Evolutionary conservation across 179 eudicot species (phyloP), one percentile per base, ranked within the genome.

Genomic region (Spinacia oleracea): DNA sequence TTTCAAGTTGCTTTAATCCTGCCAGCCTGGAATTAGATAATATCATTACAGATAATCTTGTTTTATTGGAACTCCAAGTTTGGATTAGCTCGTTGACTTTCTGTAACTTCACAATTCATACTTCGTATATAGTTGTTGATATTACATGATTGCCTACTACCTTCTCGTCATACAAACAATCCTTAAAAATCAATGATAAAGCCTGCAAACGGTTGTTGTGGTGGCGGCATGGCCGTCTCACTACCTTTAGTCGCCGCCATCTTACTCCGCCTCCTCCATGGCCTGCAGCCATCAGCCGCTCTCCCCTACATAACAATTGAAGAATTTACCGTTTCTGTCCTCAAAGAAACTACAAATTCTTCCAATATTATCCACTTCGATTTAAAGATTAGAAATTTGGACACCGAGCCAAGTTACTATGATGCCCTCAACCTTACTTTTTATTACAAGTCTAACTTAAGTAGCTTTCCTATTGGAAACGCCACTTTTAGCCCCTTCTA

Each of bases 351-450:
- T 32, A 18, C 85, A 70, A 50, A 38, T 3, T 38, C 40, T 6
- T 38, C 82, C 82, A 77, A 79, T 83, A 68, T 83, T 56, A 78
- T 90, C 68, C 85, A 40, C 86, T 89, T 89, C 62, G 79, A 91
- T 23, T 86, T 93, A 63, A 83, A 80, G 81, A 89, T 93, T 77
- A 76, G 85, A 18, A 93, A 90, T 77, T 65, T 63, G 34, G 89
- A 86, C 87, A 74, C 79, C 31, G 85, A 88, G 86, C 87, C 88
- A 29, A 83, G 91, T 58, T 78, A 80, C 87, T 93, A 91, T 74
- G 91, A 89, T 70, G 74, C 75, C 78, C 80, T 90, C 75, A 84
- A 85, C 79, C 74, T 91, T 73, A 88, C 87, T 11, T 77, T 90
- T 42, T 84, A 74, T 60, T 84, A 86, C 2, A 58, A 58, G 23